Conservation (phyloP, 1,284 basidiomycete species). For the Coniophora puteana region DNA sequence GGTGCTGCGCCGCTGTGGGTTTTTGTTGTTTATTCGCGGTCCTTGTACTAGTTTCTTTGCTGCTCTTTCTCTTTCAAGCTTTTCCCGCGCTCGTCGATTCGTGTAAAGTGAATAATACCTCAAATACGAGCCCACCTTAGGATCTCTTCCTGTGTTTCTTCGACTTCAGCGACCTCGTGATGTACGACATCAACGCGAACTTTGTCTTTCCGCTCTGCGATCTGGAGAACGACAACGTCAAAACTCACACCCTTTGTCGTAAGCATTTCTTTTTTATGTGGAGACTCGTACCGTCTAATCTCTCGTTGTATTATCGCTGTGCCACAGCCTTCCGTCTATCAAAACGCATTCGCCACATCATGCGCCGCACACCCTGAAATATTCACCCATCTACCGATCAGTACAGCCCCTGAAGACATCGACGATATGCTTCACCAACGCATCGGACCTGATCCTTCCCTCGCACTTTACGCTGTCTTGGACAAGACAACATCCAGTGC, state of each 20-base stretch:
- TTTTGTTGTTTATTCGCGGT: too few relatives aligned
- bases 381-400: constrained; percentile 35
- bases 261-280: constrained; percentile 2
- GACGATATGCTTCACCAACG: constrained; percentile 28
- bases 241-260: constrained; percentile 15
- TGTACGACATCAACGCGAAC: constrained; percentile 15
- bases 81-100: too few relatives aligned
- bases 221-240: constrained; percentile 18
- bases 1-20: too few relatives aligned
- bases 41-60: too few relatives aligned
- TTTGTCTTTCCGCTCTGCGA: constrained; percentile 19
- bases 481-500: constrained; percentile 34
- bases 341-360: constrained; percentile 11
- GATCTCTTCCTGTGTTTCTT: too few relatives aligned
- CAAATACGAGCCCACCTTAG: too few relatives aligned
- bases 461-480: constrained; percentile 43
- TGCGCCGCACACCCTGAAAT: constrained; percentile 22
- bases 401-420: constrained; percentile 29
- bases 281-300: too few relatives aligned
- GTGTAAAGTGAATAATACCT: too few relatives aligned
- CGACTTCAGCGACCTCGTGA: too few relatives aligned
- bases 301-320: too few relatives aligned
- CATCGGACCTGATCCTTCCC: constrained; percentile 29
- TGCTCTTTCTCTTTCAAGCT: too few relatives aligned
- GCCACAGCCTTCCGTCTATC: constrained; percentile 15